Base-by-base conservation (phyloP, 371 early-diverging fungal species). In the Mucor circinelloides region DNA sequence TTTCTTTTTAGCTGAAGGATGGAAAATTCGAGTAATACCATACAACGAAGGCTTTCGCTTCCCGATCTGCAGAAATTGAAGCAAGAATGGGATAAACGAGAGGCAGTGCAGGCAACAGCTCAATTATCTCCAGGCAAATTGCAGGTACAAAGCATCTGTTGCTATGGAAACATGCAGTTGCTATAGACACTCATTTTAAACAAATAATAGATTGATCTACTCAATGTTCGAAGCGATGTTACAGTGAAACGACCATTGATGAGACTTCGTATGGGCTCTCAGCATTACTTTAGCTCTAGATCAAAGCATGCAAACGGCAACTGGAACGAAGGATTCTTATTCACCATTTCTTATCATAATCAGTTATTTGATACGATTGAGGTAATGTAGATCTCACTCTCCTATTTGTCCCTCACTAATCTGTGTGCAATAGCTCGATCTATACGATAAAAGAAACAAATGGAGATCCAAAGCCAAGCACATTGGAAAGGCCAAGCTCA, bases 401-500 rank as follows among this genome's bases (percentile, higher is more conserved):
- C 23, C 36, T 57, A 21, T 34, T 55, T 42, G 40, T 5, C 13
- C 1, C n/a, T 21, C 9, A 31, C 8, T 50, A 27, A 44, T n/a
- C 19, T 19, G 3, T 46, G 1, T 46, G 5, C 1, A 36, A 28
- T 67, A 73, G 74, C 54, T 73, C n/a, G 74, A 73, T 63, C 61
- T 83, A 57, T 83, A 81, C 48, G 81, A 83, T 63, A 78, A 76
- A 54, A 71, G 67, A 28, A 79, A 69, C 34, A 70, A 73, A 28
- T 78, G 79, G 76, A 75, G 72, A 62, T 64, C 68, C 36, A 75
- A 76, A 46, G 60, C 70, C 5, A 69, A 69, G 9, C 84, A 83
- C 44, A 66, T 83, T 38, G 84, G 80, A 4, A 83, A 83, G 63
- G 81, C 81, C 1, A 83, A 81, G 54, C 67, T 83, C 40, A 74